Percentiles rank a stretch among this genome's conserved stretches.
These are phyloP conservation scores for Prunus campanulata DNA, from an alignment of 306 rosid species.

Conservation along the genomic window DNA sequence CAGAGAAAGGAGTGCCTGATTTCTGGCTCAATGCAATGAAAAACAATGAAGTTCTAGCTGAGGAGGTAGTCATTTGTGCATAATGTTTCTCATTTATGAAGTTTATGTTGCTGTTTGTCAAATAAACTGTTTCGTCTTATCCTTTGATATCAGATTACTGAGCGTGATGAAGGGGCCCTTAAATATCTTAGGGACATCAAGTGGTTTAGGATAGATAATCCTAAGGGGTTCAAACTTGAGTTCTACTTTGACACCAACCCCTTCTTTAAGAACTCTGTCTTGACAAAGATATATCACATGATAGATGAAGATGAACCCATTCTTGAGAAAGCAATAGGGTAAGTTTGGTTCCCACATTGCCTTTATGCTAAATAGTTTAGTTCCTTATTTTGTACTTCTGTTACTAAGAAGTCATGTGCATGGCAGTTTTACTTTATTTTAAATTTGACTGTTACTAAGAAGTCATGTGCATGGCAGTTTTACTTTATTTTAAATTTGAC, in stretches of 20 bases:
- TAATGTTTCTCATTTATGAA: neutral
- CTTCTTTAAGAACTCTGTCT: slow-evolving; percentile 64
- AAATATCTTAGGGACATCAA: slow-evolving; percentile 76
- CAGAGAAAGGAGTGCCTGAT: slow-evolving; percentile 83
- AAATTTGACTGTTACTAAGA: neutral
- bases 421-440: neutral
- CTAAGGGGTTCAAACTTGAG: slow-evolving; percentile 89
- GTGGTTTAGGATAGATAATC: slow-evolving; percentile 74
- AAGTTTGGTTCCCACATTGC: slow-evolving; percentile 8
- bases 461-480: neutral
- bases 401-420: neutral
- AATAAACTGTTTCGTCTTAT: neutral
- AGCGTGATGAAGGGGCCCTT: slow-evolving; percentile 93
- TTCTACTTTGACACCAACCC: slow-evolving; percentile 80
- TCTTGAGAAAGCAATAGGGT: slow-evolving; percentile 92
- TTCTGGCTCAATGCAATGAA: slow-evolving; percentile 94
- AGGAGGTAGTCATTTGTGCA: slow-evolving; percentile 57
- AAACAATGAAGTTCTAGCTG: slow-evolving; percentile 81
- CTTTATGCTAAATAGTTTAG: neutral
- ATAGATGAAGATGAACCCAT: slow-evolving; percentile 91
- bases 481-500: neutral
- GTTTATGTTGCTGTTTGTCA: slow-evolving; percentile 1
- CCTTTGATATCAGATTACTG: slow-evolving; percentile 53
- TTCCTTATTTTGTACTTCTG: neutral
- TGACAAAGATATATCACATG: slow-evolving; percentile 88